Base-by-base conservation (phyloP, 1,284 basidiomycete genomes). In the Apiotrichum domesticum region DNA sequence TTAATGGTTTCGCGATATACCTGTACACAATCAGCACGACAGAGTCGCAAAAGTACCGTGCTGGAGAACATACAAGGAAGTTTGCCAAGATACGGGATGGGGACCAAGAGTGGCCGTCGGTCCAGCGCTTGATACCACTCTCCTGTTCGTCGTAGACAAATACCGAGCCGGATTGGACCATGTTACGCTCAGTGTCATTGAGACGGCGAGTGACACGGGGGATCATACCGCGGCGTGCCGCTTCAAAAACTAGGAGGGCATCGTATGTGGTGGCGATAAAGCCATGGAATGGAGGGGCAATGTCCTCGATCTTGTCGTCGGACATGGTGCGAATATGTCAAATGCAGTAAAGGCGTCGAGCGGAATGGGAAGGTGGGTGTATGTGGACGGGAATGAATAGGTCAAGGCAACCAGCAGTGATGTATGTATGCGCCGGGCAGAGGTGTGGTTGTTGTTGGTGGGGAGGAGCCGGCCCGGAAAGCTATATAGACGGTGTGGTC, bases 81-180 rank as follows among this genome's bases (percentile, higher is more conserved):
- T 98, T 98, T 69, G 90, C 90, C 47, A 97, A 80, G 45, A 97
- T 78, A 46, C 74, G 65, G 59, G 70, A 73, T 2, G 81, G 81
- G 64, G 79, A 80, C 95, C 94, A 98, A 68, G 90, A 88, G 73
- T 91, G 87, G 5, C 94, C 94, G 77, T 98, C 94, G 0, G 95
- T 98, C 94, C 95, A 98, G 51, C 95, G 83, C 79, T 96, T 97
- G 80, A 98, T 98, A 40, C 93, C 93, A 67, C 90, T 92, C 77
- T 97, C 92, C 66, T 90, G 87, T 79, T 97, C 94, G 75, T 98
- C 92, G 72, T 98, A 98, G 58, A 98, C 94, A 70, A 97, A 98
- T 35, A 98, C 90, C 3, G 89, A 88, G 56, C 95, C 95, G 7
- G 88, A 92, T 35, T 86, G 85, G 70, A 98, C 95, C 84, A 95